phyloP scores from a whole-genome alignment of 768 basidiomycete species.

The Rhodosporidiobolus sp. region DNA sequence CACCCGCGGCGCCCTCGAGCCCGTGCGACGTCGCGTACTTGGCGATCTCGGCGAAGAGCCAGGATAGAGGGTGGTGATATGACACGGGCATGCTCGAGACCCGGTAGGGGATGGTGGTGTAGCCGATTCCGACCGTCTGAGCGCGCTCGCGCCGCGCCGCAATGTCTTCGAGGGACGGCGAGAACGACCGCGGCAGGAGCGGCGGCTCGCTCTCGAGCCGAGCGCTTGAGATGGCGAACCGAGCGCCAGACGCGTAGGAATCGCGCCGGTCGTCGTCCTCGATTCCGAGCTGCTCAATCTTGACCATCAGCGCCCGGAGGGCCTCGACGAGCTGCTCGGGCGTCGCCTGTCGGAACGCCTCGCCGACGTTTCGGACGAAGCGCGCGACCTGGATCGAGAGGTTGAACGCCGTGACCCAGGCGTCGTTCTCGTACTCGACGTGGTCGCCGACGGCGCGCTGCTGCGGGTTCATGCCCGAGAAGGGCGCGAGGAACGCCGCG shows the following conservation, averaged over 20 bases:
- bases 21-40: constrained; percentile 57
- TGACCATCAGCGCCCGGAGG: constrained; percentile 46
- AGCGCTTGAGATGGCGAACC: no score
- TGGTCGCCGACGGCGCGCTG: constrained; percentile 75
- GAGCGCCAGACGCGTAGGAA: no score
- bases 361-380: constrained; percentile 83
- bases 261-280: no score
- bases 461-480: constrained; percentile 91
- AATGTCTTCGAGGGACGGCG: no score
- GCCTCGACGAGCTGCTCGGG: constrained; percentile 51
- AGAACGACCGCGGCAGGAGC: no score
- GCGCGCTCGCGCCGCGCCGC: no score
- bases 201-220: no score
- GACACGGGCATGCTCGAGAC: constrained; percentile 68
- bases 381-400: constrained; percentile 85
- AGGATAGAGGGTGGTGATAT: constrained; percentile 88
- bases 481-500: constrained; percentile 74
- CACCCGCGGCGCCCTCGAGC: not conserved
- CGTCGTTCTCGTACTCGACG: constrained; percentile 93
- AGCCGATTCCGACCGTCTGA: no score
- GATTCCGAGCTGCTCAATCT: not conserved
- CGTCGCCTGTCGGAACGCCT: constrained; percentile 64
- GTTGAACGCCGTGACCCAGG: constrained; percentile 95
- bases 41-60: constrained; percentile 82
- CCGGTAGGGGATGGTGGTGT: constrained; percentile 61